Base-by-base conservation (phyloP, 306 rosid species). In the Ormosia semicastrata region DNA sequence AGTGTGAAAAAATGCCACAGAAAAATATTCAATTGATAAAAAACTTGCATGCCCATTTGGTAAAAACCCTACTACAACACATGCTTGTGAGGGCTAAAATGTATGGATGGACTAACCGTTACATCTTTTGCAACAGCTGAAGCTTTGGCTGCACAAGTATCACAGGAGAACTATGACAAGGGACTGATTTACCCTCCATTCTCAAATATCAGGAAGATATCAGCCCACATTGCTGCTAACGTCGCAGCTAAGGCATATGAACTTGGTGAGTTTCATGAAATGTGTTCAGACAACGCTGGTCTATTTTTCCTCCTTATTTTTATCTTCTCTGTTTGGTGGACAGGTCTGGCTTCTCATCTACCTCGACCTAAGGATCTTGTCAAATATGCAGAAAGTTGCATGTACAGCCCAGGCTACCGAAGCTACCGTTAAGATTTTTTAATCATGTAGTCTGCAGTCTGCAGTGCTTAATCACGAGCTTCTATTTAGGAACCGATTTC, bases 181-280 rank as follows among this genome's bases (percentile, higher is more conserved):
- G 99, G 96, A 17, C 57, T 95, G 92, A 95, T 95, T 73, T 95
- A 95, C 88, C 99, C 99, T n/a, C 99, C 98, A 53, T 95, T 95
- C 84, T 34, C 99, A 66, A 92, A 92, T 66, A 95, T 93, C 87
- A 90, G 99, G 78, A 89, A 93, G 91, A 95, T 95, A 80, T 95
- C 99, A 60, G 98, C 99, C 4, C 86, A 92, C 81, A 93, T 95
- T 86, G 99, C 99, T 76, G 99, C 97, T 66, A 82, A 86, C 0
- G 98, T 95, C 0, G 99, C 99, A 44, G 94, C 99, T 4, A 93
- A 89, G 81, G 87, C 91, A 32, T 95, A 95, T 33, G 97, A 95
- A 80, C 97, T 95, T 37, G 98, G 98, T 95, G 40, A 86, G 89
- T 84, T 81, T 74, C 80, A 41, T 66, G 32, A 68, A 58, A 18